A percentile compares a stretch with the other conserved stretches of the same genome.
These are phyloP conservation scores for Fusarium brevicatenulatum DNA, from an alignment of 2,329 filamentous ascomycete species.

Conservation along the genomic window DNA sequence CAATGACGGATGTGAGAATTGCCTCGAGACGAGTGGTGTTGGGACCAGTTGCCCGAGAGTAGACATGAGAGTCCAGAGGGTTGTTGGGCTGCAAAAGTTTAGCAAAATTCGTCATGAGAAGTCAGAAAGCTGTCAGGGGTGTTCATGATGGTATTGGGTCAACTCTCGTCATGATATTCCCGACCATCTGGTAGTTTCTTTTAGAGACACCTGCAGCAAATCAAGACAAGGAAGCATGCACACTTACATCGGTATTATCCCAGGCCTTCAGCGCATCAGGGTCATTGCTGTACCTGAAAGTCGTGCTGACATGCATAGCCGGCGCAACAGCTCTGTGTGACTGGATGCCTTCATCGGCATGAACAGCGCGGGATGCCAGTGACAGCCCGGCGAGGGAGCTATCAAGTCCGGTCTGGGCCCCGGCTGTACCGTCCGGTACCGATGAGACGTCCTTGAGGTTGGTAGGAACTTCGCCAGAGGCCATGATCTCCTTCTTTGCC, in stretches of 20 bases:
- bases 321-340: slow-evolving; percentile 83
- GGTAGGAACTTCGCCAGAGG: slow-evolving; percentile 34
- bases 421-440: slow-evolving; percentile 18
- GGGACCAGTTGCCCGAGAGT: slow-evolving; percentile 82
- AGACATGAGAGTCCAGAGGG: slow-evolving; percentile 74
- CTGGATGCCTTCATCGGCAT: slow-evolving; percentile 83
- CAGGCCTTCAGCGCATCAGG: slow-evolving; percentile 69
- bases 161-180: not conserved
- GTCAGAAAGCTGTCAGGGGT: not conserved
- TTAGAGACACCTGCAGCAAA: not conserved
- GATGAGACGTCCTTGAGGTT: slow-evolving; percentile 1
- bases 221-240: not conserved
- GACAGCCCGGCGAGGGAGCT: slow-evolving; percentile 48
- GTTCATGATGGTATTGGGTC: not conserved
- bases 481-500: slow-evolving; percentile 26
- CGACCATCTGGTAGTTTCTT: not conserved
- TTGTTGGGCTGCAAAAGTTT: slow-evolving; percentile 55
- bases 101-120: not conserved
- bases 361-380: slow-evolving; percentile 78
- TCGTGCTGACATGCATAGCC: slow-evolving; percentile 90
- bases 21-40: slow-evolving; percentile 88
- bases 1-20: slow-evolving; percentile 78
- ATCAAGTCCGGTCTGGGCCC: slow-evolving; percentile 9
- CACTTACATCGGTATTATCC: slow-evolving; percentile 66
- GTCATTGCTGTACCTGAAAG: slow-evolving; percentile 82